Percentiles rank a stretch among this genome's conserved stretches.
phyloP scores from a whole-genome alignment of 2,329 filamentous ascomycete species.

The Beauveria sp. region DNA sequence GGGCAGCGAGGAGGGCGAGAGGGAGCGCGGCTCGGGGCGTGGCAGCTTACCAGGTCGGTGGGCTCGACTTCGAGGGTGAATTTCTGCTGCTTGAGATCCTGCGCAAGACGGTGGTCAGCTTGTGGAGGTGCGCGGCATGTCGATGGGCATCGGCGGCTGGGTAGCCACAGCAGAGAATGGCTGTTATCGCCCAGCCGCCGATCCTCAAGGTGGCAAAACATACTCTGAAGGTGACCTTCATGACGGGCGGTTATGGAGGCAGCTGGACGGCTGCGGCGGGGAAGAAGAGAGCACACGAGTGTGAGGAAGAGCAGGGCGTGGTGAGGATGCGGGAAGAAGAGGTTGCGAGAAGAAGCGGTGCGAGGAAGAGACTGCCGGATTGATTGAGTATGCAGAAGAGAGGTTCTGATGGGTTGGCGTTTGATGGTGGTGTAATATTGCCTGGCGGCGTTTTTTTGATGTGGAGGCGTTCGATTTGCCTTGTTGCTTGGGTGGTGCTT shows the following conservation, averaged over 20 bases:
- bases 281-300: background rate
- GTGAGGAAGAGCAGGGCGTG: background rate
- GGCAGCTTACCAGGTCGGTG: conserved; percentile 70
- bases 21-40: conserved; percentile 17
- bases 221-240: conserved; percentile 65
- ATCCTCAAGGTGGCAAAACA: conserved; percentile 19
- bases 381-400: background rate
- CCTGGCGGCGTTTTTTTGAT: conserved; percentile 7
- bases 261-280: conserved; percentile 18
- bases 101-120: conserved; percentile 8
- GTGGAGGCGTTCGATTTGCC: conserved; percentile 10
- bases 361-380: background rate
- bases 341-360: conserved; percentile 10
- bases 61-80: conserved; percentile 94
- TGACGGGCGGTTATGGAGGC: conserved; percentile 38
- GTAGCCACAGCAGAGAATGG: background rate
- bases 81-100: conserved; percentile 99
- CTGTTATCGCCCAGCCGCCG: background rate
- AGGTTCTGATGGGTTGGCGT: background rate
- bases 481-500: no score
- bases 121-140: background rate
- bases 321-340: background rate
- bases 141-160: background rate
- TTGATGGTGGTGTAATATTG: background rate
- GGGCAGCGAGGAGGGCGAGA: conserved; percentile 3